Evolutionary conservation across 2,329 filamentous ascomycete genomes (phyloP), one percentile per base, ranked within the genome.

Genomic region (Colletotrichum neosansevieriae): DNA sequence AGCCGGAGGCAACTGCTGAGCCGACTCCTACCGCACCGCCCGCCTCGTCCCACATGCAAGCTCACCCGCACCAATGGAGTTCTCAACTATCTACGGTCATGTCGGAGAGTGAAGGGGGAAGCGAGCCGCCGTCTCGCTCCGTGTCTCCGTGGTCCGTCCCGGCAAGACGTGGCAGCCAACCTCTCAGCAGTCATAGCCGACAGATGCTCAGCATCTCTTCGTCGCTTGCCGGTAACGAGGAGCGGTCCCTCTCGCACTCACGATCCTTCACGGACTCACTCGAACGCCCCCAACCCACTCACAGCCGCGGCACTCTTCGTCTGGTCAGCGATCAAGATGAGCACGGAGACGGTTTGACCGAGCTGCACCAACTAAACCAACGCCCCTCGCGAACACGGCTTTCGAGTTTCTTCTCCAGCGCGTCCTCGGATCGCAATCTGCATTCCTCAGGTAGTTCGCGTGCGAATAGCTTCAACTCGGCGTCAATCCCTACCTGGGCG

Each of bases 51-150:
- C 74, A 74, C 72, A 86, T 87, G 82, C 76, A 84, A 71, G 75
- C 82, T 53, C 77, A 82, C 67, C 82, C 84, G 63, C 87, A 89
- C 74, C 86, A 86, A 83, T 90, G 88, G 87, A 89, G 87, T 77
- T 86, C 86, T 50, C 87, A 89, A 76, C 81, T 90, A 47, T 91
- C 89, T 44, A 89, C 88, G 50, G 88, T 91, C 69, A 80, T 85
- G 76, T 90, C 88, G 38, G 88, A 89, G 75, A 87, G 86, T 74
- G 88, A 91, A 70, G 81, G 78, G 49, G 81, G 78, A 40, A 88
- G 84, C 74, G 79, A 84, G 36, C 80, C 81, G 44, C 81, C 78
- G 15, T 87, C 86, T 21, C 82, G 83, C 12, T 81, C 84, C 10
- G 80, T 82, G 58, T 86, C 84, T 5, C 75, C 80, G 6, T 72